Conservation (phyloP, 179 eudicot species). For the Carnegiea gigantea region DNA sequence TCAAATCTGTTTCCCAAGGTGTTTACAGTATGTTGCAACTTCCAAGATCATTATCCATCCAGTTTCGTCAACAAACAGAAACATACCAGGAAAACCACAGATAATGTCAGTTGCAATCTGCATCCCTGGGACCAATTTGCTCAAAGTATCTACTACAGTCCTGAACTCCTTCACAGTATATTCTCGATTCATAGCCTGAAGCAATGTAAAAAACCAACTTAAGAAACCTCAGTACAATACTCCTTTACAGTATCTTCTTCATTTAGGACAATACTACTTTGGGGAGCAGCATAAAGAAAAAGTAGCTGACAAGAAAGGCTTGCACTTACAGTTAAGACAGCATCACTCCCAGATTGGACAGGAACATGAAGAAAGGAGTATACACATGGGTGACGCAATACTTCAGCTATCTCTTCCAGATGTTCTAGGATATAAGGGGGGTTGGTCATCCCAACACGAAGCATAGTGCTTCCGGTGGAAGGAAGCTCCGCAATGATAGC, state of each 20-base stretch:
- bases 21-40: background rate
- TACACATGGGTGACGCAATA: conserved; percentile 82
- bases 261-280: background rate
- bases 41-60: background rate
- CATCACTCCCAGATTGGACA: conserved; percentile 94
- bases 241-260: background rate
- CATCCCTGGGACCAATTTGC: conserved; percentile 88
- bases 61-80: background rate
- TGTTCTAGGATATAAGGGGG: conserved; percentile 99
- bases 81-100: conserved; percentile 97
- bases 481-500: conserved; percentile 86
- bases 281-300: background rate
- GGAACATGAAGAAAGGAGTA: conserved; percentile 98
- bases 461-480: conserved; percentile 85
- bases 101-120: conserved; percentile 99
- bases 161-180: conserved; percentile 84
- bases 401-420: conserved; percentile 88
- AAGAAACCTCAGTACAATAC: conserved; percentile 1
- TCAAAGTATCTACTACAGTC: conserved; percentile 87
- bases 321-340: conserved; percentile 63
- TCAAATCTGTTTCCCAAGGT: conserved; percentile 6
- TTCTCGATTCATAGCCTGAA: conserved; percentile 96
- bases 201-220: conserved; percentile 7
- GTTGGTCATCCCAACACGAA: conserved; percentile 98
- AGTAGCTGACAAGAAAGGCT: background rate